Evolutionary conservation across 2,329 filamentous ascomycete species (phyloP).

Genomic region (Lachnellula occidentalis): DNA sequence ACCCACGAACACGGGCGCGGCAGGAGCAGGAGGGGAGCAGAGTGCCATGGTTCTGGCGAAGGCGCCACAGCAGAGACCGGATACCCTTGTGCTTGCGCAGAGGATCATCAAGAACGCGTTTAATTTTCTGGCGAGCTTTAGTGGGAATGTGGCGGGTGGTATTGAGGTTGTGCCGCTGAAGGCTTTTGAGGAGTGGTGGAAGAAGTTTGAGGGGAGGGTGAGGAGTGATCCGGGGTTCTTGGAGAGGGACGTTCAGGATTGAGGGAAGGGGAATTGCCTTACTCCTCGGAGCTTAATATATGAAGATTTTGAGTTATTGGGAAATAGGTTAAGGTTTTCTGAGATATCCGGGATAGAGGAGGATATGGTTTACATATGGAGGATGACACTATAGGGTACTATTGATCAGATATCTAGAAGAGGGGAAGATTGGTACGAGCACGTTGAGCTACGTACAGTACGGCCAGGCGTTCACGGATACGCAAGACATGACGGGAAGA

Average conservation of each 20-base stretch:
- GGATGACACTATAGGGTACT: no score
- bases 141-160: slow-evolving; percentile 56
- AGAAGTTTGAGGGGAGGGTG: slow-evolving; percentile 85
- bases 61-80: slow-evolving; percentile 20
- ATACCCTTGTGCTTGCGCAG: slow-evolving; percentile 80
- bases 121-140: slow-evolving; percentile 90
- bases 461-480: no score
- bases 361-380: no score
- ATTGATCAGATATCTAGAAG: no score
- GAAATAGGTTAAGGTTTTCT: no score
- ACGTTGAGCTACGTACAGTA: no score
- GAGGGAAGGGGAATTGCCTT: not conserved
- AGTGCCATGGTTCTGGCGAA: slow-evolving; percentile 12
- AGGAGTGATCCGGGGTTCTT: slow-evolving; percentile 84
- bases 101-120: slow-evolving; percentile 95
- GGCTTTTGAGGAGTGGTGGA: slow-evolving; percentile 97
- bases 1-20: slow-evolving; percentile 24
- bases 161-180: slow-evolving; percentile 89
- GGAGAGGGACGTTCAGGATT: slow-evolving; percentile 50
- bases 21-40: not conserved
- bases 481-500: no score
- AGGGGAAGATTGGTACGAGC: no score
- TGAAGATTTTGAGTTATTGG: no score
- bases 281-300: no score
- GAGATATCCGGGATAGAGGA: no score